phyloP scores from a whole-genome alignment of 768 basidiomycete species.

The Amanita phalloides region DNA sequence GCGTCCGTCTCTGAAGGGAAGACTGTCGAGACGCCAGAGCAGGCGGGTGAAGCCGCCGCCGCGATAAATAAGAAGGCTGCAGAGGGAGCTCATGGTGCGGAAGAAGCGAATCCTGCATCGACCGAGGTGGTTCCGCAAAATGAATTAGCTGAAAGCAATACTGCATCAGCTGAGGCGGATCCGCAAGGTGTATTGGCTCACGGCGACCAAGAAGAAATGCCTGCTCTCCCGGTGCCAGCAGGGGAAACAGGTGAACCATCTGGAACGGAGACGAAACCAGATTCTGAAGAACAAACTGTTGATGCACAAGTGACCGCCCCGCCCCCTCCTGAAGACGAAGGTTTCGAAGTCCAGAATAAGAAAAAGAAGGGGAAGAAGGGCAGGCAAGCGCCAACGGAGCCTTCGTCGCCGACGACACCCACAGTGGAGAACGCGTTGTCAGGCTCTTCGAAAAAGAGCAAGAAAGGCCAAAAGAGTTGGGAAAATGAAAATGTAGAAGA shows the following conservation, averaged over 20 bases:
- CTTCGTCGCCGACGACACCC: not conserved
- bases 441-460: not conserved
- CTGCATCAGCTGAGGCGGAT: no score
- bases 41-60: not conserved
- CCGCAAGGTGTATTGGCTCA: not conserved
- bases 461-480: conserved; percentile 8
- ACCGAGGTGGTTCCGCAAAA: not conserved
- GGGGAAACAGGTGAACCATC: no score
- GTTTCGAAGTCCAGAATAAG: conserved; percentile 7
- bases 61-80: not conserved
- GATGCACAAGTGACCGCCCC: not conserved
- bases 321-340: conserved; percentile 4
- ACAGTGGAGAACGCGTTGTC: not conserved
- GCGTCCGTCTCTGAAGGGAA: not conserved
- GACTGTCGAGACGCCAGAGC: no score
- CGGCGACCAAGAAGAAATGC: not conserved
- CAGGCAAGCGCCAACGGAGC: not conserved
- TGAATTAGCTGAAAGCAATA: not conserved
- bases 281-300: not conserved
- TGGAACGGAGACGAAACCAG: not conserved
- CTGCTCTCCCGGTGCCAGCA: no score
- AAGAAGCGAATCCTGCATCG: not conserved
- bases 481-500: no score
- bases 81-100: not conserved
- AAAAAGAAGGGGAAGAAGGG: conserved; percentile 16